Base-by-base conservation (phyloP, 192 early-diverging fungal genomes). In the Coemansia sp. region DNA sequence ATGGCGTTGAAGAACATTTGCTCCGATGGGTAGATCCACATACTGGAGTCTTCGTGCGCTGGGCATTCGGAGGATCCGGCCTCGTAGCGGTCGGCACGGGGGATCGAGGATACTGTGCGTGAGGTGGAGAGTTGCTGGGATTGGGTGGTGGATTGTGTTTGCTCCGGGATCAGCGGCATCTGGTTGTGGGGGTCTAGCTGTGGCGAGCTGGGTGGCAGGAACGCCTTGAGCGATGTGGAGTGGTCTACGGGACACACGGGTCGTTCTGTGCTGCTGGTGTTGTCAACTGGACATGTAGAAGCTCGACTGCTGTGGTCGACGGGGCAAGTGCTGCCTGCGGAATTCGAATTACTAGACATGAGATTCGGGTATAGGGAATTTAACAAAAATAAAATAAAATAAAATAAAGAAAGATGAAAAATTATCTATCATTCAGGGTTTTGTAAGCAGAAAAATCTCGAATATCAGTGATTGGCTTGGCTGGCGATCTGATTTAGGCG, bases 1-100 rank as follows among this genome's bases (percentile, higher is more conserved):
- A 97, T 94, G 1, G 95, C 95, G 62, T 97, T 97, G 84, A 92
- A 97, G 61, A 97, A 97, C 92, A 93, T 93, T 78, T 95, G 94
- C 73, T 96, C 93, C 21, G 92, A 93, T 8, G 95, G 95, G 67
- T 97, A 97, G 10, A 95, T 80, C 95, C 95, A 95, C 42, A 62
- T 72, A 17, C 55, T 25, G 68, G 62, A 32, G 48, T 69, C 72
- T 42, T 72, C 61, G 44, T 70, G 38, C 2, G 77, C 66, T 0
- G 78, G 78, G 39, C 77, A 79, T 15, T 64, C 70, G 5, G 81
- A 78, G 11, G 67, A 48, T 1, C 69, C 81, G 5, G 86, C 76
- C 19, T 86, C 76, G 70, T 86, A 84, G 3, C 83, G 64, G 12
- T 85, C 70, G 23, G 86, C 87, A 12, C 90, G 85, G 0, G 94